Percentiles rank a stretch among this genome's conserved stretches.
These are phyloP conservation scores for Syzygium aromaticum DNA, from an alignment of 345 rosid genomes.

Conservation along the genomic window DNA sequence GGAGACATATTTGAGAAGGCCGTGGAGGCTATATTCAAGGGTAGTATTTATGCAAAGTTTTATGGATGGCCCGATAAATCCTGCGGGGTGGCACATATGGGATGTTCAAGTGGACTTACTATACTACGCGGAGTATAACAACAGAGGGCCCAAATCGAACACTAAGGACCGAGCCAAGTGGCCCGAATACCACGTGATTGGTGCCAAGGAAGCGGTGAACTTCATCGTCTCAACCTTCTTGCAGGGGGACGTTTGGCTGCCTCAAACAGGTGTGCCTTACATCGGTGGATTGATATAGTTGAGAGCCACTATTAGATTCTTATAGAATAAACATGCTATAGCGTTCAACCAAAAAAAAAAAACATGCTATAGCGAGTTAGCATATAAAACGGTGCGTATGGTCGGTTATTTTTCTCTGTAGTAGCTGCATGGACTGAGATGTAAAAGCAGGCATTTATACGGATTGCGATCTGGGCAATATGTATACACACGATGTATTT, in stretches of 20 bases:
- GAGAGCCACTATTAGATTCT: too few species aligned
- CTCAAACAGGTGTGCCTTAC: conserved; percentile 52
- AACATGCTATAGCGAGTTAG: too few species aligned
- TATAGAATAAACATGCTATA: too few species aligned
- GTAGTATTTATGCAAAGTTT: conserved; percentile 52
- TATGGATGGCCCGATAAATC: conserved; percentile 41
- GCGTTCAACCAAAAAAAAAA: too few species aligned
- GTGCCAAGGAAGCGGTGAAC: conserved; percentile 48
- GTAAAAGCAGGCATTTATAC: too few species aligned
- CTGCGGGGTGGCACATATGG: conserved; percentile 80
- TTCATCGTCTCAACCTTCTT: conserved; percentile 53
- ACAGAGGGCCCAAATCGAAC: conserved; percentile 58
- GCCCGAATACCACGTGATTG: conserved; percentile 56
- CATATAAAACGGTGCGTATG: too few species aligned
- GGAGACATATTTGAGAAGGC: conserved; percentile 64
- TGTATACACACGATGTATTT: too few species aligned
- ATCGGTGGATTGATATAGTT: conserved; percentile 15
- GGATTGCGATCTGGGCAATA: too few species aligned
- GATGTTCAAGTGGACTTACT: conserved; percentile 47
- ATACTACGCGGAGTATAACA: conserved; percentile 65
- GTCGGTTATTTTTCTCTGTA: too few species aligned
- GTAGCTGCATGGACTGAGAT: too few species aligned
- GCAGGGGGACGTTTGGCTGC: conserved; percentile 63
- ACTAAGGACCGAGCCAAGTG: conserved; percentile 48
- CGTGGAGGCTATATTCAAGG: conserved; percentile 82